phyloP scores from a whole-genome alignment of 495 filamentous ascomycete genomes.

The Tuber indicum region DNA sequence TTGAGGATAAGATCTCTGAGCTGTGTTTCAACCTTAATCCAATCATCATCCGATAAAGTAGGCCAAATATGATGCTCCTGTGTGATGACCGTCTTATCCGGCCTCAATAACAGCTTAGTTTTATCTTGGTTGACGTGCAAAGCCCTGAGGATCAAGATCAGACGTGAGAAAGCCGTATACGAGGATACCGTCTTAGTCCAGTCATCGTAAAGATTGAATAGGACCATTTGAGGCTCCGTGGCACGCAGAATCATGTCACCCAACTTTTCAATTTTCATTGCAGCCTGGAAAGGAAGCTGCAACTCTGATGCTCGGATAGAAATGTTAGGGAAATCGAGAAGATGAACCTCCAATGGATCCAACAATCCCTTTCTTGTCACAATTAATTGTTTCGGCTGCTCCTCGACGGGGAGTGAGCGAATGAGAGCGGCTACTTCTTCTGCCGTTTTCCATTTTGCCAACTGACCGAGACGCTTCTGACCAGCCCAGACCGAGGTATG shows the following conservation, averaged over 20 bases:
- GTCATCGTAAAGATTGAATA: slow-evolving; percentile 98
- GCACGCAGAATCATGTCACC: slow-evolving; percentile 98
- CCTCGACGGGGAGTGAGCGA: slow-evolving; percentile 92
- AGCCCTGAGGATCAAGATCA: slow-evolving; percentile 90
- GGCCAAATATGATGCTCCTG: slow-evolving; percentile 99
- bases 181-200: slow-evolving; percentile 98
- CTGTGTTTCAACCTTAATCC: slow-evolving; percentile 98
- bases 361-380: slow-evolving; percentile 96
- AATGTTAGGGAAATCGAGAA: slow-evolving; percentile 98
- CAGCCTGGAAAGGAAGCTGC: slow-evolving; percentile 97
- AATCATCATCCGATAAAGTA: slow-evolving; percentile 86
- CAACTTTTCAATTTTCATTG: slow-evolving; percentile 99
- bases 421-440: slow-evolving; percentile 99
- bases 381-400: slow-evolving; percentile 98
- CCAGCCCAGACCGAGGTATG: slow-evolving; percentile 99
- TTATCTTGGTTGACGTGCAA: slow-evolving; percentile 98
- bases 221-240: slow-evolving; percentile 98
- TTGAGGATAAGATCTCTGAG: slow-evolving; percentile 93
- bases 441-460: slow-evolving; percentile 99
- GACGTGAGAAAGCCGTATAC: slow-evolving; percentile 95
- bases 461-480: slow-evolving; percentile 96
- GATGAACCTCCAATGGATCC: slow-evolving; percentile 93
- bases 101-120: slow-evolving; percentile 93
- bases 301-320: slow-evolving; percentile 97
- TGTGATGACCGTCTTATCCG: slow-evolving; percentile 97